These are phyloP conservation scores for Botryobasidium botryosum DNA, from an alignment of 768 basidiomycete species.

Conservation along the genomic window DNA sequence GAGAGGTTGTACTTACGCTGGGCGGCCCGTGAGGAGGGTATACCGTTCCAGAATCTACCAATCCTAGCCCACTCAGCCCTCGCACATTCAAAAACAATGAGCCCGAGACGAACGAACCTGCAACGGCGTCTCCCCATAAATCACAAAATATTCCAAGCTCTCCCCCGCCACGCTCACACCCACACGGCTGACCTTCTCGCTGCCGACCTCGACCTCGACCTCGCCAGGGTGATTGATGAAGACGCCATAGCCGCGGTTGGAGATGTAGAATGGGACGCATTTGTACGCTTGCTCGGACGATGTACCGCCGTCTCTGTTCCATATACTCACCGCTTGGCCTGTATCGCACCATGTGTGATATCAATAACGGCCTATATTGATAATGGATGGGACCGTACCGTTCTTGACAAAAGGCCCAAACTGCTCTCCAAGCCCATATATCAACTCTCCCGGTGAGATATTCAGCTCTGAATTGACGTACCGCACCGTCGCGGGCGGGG, in stretches of 20 bases:
- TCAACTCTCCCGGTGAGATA: conserved; percentile 48
- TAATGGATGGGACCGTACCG: conserved; percentile 20
- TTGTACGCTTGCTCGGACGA: conserved; percentile 22
- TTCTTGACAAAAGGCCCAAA: conserved; percentile 65
- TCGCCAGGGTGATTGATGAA: conserved; percentile 57
- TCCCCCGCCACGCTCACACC: conserved; percentile 47
- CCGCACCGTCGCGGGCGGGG: conserved; percentile 26
- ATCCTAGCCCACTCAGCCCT: conserved; percentile 7
- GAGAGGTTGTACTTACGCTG: conserved; percentile 21
- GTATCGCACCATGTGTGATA: conserved; percentile 16
- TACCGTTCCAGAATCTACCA: conserved; percentile 39
- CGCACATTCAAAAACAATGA: conserved; percentile 6
- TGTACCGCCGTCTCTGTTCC: conserved; percentile 66
- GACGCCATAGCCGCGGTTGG: conserved; percentile 53
- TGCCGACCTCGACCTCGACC: conserved; percentile 44
- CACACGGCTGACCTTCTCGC: conserved; percentile 36
- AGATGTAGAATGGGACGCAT: conserved; percentile 42
- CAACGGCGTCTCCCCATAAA: conserved; percentile 50
- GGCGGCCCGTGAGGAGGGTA: conserved; percentile 45
- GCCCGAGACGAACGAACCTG: conserved; percentile 28
- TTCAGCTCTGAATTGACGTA: conserved; percentile 32
- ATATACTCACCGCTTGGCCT: conserved; percentile 41
- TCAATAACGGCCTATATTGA: not conserved
- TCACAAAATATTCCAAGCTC: conserved; percentile 50
- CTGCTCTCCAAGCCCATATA: conserved; percentile 62